Conservation (phyloP, 2,329 filamentous ascomycete genomes). For the Botrytis galanthina region DNA sequence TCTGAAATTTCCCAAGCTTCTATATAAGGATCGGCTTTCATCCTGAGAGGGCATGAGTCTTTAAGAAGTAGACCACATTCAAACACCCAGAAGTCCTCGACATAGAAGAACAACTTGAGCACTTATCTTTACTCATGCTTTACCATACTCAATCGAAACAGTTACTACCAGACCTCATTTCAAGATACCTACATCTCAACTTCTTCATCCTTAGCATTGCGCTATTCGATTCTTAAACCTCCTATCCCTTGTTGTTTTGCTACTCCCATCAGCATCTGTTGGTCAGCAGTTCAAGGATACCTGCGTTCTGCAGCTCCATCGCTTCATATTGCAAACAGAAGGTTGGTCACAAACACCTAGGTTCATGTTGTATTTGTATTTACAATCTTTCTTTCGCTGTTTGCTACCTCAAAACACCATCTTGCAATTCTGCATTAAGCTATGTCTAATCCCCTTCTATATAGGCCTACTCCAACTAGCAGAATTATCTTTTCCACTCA, state of each 20-base stretch:
- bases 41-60: background rate
- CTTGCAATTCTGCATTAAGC: background rate
- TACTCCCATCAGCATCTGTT: background rate
- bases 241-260: background rate
- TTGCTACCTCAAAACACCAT: background rate
- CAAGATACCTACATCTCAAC: too few species aligned
- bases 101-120: background rate
- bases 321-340: background rate
- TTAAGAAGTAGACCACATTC: background rate
- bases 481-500: background rate
- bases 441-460: background rate
- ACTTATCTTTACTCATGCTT: background rate
- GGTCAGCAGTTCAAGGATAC: background rate
- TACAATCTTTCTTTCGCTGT: background rate
- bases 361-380: background rate
- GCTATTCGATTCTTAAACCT: background rate
- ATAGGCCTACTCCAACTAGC: background rate
- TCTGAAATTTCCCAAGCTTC: background rate
- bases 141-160: background rate
- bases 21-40: background rate
- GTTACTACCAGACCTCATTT: background rate
- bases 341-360: background rate
- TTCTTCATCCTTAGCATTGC: background rate
- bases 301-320: background rate
- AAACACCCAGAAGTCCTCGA: background rate